Evolutionary conservation across 768 basidiomycete genomes (phyloP).

Genomic region (Macrocybe gigantea): DNA sequence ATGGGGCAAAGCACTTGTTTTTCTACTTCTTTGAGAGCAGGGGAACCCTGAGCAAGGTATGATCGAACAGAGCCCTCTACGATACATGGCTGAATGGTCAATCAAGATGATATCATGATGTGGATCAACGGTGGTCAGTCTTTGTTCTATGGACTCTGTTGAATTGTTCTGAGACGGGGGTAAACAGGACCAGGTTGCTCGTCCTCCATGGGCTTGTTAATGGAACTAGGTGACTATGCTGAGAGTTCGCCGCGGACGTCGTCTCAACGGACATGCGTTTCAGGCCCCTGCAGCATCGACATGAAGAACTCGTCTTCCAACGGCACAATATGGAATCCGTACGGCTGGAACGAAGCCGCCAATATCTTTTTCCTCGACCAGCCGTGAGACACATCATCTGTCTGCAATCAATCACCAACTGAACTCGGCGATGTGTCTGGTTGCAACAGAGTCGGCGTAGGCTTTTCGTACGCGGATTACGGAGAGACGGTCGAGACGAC

Average conservation of each 20-base stretch:
- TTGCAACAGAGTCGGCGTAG: constrained; percentile 51
- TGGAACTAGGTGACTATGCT: constrained; percentile 59
- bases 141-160: background rate
- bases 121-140: constrained; percentile 58
- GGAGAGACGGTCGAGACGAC: constrained; percentile 68
- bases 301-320: constrained; percentile 48
- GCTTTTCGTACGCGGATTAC: constrained; percentile 66
- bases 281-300: constrained; percentile 46
- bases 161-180: background rate
- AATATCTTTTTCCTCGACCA: constrained; percentile 74
- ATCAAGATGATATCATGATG: constrained; percentile 58
- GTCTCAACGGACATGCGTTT: background rate
- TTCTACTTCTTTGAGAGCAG: constrained; percentile 78
- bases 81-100: background rate
- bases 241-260: background rate
- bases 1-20: constrained; percentile 57
- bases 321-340: constrained; percentile 58
- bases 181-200: constrained; percentile 48
- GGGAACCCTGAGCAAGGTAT: constrained; percentile 45
- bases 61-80: constrained; percentile 18
- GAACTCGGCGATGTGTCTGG: background rate
- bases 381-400: constrained; percentile 26
- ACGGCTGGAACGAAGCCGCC: constrained; percentile 60
- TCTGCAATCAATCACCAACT: background rate
- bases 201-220: constrained; percentile 55